phyloP scores from a whole-genome alignment of 2,329 filamentous ascomycete species.

The Aspergillus novofumigatus region DNA sequence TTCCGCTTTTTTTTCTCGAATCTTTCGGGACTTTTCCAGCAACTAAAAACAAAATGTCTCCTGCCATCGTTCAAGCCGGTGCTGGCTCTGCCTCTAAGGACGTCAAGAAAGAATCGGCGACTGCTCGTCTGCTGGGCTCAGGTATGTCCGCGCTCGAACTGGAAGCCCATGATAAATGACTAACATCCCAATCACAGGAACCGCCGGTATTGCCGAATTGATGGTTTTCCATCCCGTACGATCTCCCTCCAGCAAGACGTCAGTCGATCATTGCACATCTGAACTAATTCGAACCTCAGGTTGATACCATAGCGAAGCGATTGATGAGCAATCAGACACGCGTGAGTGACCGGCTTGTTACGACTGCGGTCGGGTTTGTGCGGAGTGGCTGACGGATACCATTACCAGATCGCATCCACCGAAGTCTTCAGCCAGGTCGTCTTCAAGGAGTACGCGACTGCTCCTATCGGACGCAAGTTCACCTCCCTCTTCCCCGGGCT shows the following conservation, averaged over 20 bases:
- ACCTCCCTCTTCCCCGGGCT: conserved; percentile 94
- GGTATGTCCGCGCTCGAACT: conserved; percentile 52
- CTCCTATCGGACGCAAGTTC: conserved; percentile 71
- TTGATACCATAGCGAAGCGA: conserved; percentile 97
- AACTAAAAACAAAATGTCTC: conserved; percentile 50
- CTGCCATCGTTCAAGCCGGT: conserved; percentile 37
- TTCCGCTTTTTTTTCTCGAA: background rate
- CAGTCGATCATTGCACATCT: background rate
- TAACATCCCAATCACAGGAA: conserved; percentile 54
- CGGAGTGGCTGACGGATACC: conserved; percentile 16
- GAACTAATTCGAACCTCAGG: conserved; percentile 48
- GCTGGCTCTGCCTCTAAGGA: conserved; percentile 52
- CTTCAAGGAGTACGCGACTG: conserved; percentile 82
- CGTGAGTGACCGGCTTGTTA: conserved; percentile 42
- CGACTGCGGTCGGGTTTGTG: background rate
- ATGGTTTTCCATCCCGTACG: conserved; percentile 86
- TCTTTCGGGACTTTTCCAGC: background rate
- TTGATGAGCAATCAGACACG: conserved; percentile 96
- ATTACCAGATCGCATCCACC: conserved; percentile 50
- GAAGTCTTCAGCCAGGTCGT: conserved; percentile 81
- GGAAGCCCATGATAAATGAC: conserved; percentile 10
- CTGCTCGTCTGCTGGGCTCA: conserved; percentile 84
- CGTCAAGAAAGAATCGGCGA: conserved; percentile 80
- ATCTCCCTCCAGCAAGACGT: conserved; percentile 10
- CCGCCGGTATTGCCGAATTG: conserved; percentile 87